phyloP scores from a whole-genome alignment of 805 yeast genomes.

The Zygoascus biomembranicola region DNA sequence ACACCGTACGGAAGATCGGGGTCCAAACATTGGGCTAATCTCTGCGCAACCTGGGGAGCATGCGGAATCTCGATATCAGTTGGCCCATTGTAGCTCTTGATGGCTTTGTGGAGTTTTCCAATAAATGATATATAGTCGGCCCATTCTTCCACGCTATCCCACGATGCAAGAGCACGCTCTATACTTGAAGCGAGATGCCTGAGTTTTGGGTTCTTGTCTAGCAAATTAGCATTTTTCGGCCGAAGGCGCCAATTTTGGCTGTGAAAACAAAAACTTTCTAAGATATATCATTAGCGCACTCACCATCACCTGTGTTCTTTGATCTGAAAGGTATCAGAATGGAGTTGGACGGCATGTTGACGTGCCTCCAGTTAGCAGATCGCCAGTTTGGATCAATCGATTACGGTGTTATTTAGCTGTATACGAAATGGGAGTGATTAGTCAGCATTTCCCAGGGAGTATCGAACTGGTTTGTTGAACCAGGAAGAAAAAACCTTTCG shows the following conservation, averaged over 20 bases:
- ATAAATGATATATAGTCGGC: constrained; percentile 93
- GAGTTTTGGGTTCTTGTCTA: constrained; percentile 44
- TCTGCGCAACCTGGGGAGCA: constrained; percentile 56
- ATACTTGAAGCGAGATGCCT: constrained; percentile 60
- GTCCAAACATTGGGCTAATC: constrained; percentile 71
- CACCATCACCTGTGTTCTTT: background rate
- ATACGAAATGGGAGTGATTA: too few relatives aligned
- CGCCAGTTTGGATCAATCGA: background rate
- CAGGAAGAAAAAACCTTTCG: too few relatives aligned
- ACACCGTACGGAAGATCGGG: constrained; percentile 90
- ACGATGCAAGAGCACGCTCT: constrained; percentile 62
- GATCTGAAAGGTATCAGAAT: background rate
- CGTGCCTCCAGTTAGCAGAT: background rate
- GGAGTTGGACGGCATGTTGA: background rate
- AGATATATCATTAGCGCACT: background rate
- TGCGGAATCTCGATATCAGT: constrained; percentile 42
- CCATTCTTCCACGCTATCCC: constrained; percentile 90
- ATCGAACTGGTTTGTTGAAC: too few relatives aligned
- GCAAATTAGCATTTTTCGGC: background rate
- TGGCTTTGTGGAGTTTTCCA: constrained; percentile 66
- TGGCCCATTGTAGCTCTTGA: constrained; percentile 36
- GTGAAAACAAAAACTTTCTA: too few relatives aligned
- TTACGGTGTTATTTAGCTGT: background rate
- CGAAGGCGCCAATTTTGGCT: too few relatives aligned
- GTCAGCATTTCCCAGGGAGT: too few relatives aligned